Conservation (phyloP, 768 basidiomycete genomes). For the Boletus pseudo-olivaceus region DNA sequence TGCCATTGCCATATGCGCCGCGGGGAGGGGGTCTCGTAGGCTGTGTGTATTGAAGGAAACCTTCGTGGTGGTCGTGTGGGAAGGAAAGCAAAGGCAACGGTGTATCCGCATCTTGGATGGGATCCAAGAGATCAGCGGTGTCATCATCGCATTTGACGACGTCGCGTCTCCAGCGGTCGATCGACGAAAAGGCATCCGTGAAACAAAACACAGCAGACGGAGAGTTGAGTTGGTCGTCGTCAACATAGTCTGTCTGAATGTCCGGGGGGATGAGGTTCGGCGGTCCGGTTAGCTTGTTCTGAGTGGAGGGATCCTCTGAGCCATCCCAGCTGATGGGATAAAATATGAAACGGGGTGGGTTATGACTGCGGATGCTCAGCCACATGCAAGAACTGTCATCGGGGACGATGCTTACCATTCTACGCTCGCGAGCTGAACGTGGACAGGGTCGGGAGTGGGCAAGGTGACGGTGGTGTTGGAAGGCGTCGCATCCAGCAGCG, state of each 20-base stretch:
- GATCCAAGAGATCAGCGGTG: conserved; percentile 12
- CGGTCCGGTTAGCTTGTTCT: not conserved
- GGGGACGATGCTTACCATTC: conserved; percentile 9
- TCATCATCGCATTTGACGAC: conserved; percentile 6
- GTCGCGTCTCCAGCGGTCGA: conserved; percentile 23
- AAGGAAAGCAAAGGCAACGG: conserved; percentile 10
- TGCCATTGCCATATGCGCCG: not conserved
- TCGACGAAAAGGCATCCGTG: conserved; percentile 21
- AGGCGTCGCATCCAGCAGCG: conserved; percentile 11
- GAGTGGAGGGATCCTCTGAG: conserved; percentile 24
- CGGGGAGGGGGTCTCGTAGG: not conserved
- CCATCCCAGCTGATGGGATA: conserved; percentile 27
- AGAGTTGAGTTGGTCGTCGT: conserved; percentile 38
- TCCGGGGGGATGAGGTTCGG: not conserved
- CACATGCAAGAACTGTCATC: not conserved
- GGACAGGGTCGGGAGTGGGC: conserved; percentile 20
- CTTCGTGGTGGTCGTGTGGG: not conserved
- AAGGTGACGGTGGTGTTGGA: conserved; percentile 30
- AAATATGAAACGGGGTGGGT: conserved; percentile 24
- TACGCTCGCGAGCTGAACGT: conserved; percentile 12
- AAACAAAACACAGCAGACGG: conserved; percentile 18
- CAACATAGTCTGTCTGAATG: not conserved
- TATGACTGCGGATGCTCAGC: conserved; percentile 5
- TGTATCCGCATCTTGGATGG: conserved; percentile 13
- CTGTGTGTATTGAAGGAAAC: not conserved